These are phyloP conservation scores for Fraxinus floribunda DNA, from an alignment of 305 asterid genomes.

Conservation along the genomic window DNA sequence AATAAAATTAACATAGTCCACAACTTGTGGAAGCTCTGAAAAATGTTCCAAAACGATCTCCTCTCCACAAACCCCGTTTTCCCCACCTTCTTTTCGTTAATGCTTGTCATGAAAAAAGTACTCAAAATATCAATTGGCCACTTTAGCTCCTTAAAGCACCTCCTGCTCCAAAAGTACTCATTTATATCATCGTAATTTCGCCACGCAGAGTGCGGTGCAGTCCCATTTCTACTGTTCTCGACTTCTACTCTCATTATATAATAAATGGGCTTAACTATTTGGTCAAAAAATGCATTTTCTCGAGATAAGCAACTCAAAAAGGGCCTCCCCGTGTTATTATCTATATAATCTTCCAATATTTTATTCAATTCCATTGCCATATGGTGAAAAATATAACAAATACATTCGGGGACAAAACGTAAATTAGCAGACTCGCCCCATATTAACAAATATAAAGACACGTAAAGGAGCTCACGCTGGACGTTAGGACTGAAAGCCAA, in stretches of 20 bases:
- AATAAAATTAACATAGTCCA: constrained; percentile 86
- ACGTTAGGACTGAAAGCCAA: constrained; percentile 38
- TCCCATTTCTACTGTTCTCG: constrained; percentile 79
- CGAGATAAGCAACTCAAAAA: constrained; percentile 79
- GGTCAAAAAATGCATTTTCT: constrained; percentile 64
- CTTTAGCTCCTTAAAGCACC: constrained; percentile 61
- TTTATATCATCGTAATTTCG: constrained; percentile 69
- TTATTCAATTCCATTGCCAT: constrained; percentile 90
- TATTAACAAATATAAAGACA: constrained; percentile 68
- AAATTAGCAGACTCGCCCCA: constrained; percentile 99
- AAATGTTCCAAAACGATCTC: constrained; percentile 69
- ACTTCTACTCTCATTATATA: constrained; percentile 72
- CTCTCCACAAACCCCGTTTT: constrained; percentile 69
- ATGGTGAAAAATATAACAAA: constrained; percentile 78
- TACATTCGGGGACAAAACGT: constrained; percentile 85
- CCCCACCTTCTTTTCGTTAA: constrained; percentile 69
- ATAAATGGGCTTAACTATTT: constrained; percentile 77
- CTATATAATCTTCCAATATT: constrained; percentile 84
- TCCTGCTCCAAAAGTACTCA: constrained; percentile 71
- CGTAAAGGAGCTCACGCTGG: constrained; percentile 82
- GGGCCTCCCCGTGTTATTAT: constrained; percentile 86
- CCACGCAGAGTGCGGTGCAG: constrained; percentile 74
- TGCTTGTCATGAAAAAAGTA: constrained; percentile 54
- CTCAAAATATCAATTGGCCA: constrained; percentile 67
- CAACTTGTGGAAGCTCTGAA: constrained; percentile 67